Evolutionary conservation across 495 filamentous ascomycete genomes (phyloP), one percentile per base, ranked within the genome.

Genomic region (Xanthoparmelia taractica): DNA sequence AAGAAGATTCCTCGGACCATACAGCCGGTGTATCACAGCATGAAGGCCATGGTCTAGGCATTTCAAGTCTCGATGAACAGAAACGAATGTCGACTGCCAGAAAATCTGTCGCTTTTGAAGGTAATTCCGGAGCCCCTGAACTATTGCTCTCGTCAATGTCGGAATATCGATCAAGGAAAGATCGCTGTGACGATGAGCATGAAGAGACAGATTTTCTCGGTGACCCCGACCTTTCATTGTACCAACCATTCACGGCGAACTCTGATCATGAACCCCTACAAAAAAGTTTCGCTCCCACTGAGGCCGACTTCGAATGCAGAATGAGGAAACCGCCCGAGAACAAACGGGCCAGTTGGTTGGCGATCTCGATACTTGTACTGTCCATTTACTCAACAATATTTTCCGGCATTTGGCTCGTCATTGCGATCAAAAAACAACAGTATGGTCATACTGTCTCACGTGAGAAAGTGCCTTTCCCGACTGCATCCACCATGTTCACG

Each of bases 341-440:
- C 20, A 71, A 69, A 13, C 77, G 82, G 13, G 68, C 73, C 34
- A 81, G 78, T 58, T 87, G 85, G 82, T 70, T 88, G 11, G 81
- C 82, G 5, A 65, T 85, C 0, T 76, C 80, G 0, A 74, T 90
- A 20, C 61, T 88, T 29, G 55, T 83, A 0, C 73, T 91, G 5
- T 84, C 85, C 8, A 59, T 90, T 18, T 90, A 87, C 67, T 85
- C 86, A 1, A 90, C 86, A 0, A 38, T 84, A 1, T 76, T 88
- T 36, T 89, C 87, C 2, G 84, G 82, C 0, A 64, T 90, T 8
- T 91, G 82, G 75, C 73, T 91, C 0, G 70, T 76, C 4, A 71
- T 85, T 37, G 85, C 87, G 0, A 70, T 86, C 12, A 64, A 74
- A 18, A 83, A 83, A 55, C 86, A 86, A 0, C 74, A 79, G 48